Conservation (phyloP, 352 stramenopile species). For the Globisporangium canariense region DNA sequence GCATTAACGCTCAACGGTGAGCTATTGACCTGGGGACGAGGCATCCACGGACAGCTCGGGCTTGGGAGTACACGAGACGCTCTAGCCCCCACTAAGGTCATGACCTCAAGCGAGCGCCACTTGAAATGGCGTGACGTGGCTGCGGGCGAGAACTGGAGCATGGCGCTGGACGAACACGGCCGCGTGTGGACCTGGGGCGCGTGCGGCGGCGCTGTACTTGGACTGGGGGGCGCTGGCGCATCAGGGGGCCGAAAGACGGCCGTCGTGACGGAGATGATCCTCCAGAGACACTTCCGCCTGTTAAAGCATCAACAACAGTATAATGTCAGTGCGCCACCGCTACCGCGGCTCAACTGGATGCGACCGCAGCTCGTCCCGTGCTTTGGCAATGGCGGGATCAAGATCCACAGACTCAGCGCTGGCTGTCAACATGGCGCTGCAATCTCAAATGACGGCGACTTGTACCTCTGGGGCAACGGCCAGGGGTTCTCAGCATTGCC, state of each 20-base stretch:
- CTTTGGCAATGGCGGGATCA: conserved; percentile 31
- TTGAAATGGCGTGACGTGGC: conserved; percentile 43
- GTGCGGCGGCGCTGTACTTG: conserved; percentile 60
- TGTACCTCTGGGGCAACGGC: conserved; percentile 89
- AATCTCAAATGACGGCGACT: conserved; percentile 80
- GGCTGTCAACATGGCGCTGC: conserved; percentile 85
- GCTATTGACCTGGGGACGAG: conserved; percentile 77
- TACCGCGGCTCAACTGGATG: conserved; percentile 42
- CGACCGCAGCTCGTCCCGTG: conserved; percentile 38
- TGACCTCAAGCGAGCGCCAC: background rate
- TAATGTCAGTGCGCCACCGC: background rate
- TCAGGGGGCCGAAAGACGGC: conserved; percentile 16
- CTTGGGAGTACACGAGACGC: conserved; percentile 42
- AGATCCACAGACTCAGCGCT: conserved; percentile 66
- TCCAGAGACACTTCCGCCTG: conserved; percentile 41
- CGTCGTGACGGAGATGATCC: conserved; percentile 33
- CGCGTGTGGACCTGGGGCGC: conserved; percentile 82
- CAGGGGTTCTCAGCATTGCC: conserved; percentile 5
- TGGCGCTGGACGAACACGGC: conserved; percentile 65
- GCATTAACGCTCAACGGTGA: conserved; percentile 47
- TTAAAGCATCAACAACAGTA: conserved; percentile 13
- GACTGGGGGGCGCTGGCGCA: conserved; percentile 28
- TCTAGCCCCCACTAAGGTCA: conserved; percentile 23
- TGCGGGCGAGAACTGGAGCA: conserved; percentile 72
- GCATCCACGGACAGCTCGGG: conserved; percentile 77